phyloP scores from a whole-genome alignment of 2,329 filamentous ascomycete species.

The Xylaria sp. region DNA sequence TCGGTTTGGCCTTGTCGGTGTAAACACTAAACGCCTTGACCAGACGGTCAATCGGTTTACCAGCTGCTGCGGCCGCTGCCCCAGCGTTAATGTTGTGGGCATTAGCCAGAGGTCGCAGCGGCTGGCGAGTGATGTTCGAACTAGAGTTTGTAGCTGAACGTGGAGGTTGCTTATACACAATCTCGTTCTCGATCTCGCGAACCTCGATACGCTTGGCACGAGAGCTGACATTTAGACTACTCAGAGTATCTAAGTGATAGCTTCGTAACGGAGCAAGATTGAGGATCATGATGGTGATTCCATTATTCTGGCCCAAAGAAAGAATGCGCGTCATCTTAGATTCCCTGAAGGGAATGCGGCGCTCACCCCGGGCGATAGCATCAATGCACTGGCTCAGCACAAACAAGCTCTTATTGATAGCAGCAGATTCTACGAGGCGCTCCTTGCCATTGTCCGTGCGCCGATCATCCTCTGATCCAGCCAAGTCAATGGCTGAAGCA shows the following conservation, averaged over 20 bases:
- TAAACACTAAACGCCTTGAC: slow-evolving; percentile 89
- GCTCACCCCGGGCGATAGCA: slow-evolving; percentile 81
- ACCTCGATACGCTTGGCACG: slow-evolving; percentile 96
- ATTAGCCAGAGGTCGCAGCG: slow-evolving; percentile 79
- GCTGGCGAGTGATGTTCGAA: slow-evolving; percentile 68
- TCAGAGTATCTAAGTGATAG: slow-evolving; percentile 93
- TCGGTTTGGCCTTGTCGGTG: slow-evolving; percentile 73
- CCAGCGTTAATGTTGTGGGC: slow-evolving; percentile 78
- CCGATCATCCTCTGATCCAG: slow-evolving; percentile 94
- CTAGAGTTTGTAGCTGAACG: slow-evolving; percentile 61
- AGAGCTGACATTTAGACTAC: slow-evolving; percentile 93
- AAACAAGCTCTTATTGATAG: slow-evolving; percentile 97
- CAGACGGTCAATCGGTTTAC: slow-evolving; percentile 72
- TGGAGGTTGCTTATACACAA: slow-evolving; percentile 82
- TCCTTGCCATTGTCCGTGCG: slow-evolving; percentile 94
- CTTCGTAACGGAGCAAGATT: slow-evolving; percentile 92
- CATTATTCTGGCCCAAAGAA: slow-evolving; percentile 92
- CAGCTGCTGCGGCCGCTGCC: slow-evolving; percentile 61
- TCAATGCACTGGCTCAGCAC: slow-evolving; percentile 95
- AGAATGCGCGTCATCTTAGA: slow-evolving; percentile 98
- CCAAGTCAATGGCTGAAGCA: slow-evolving; percentile 92
- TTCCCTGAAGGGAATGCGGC: slow-evolving; percentile 89
- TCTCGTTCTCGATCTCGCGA: slow-evolving; percentile 93
- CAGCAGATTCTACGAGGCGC: slow-evolving; percentile 91
- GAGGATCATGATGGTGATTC: slow-evolving; percentile 94